Base-by-base conservation (phyloP, 225 moss, liverwort and hornwort genomes). In the Straminergon stramineum region DNA sequence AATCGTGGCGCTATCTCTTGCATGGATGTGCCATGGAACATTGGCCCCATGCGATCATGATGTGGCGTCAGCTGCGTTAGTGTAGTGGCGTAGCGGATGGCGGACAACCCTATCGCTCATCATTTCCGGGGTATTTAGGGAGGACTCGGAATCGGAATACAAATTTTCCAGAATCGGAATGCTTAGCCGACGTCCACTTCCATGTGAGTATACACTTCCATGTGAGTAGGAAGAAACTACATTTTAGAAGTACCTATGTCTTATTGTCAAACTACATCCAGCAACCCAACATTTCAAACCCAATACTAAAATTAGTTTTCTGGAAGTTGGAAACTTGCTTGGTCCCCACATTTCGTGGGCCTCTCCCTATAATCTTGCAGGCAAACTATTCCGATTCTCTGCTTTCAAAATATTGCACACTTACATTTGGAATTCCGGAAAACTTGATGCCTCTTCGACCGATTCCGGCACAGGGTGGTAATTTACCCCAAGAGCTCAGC, bases 331-430 rank as follows among this genome's bases (percentile, higher is more conserved):
- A 22, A 23, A 58, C 22, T 58, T 21, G 57, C 58, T 58, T 58
- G 58, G 57, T 11, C 30, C 1, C 5, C 1, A 74, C 45, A 45
- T 30, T 45, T 30, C 6, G 6, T 30, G 9, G 7, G 5, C 41
- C 5, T 15, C 27, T 71, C 3, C 3, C 0, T 41, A 9, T 3
- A 7, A 41, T 70, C 15, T 39, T 43, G 5, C 9, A 0, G 8
- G 8, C 41, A 43, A 71, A 43, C 3, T 71, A 27, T 43, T 71
- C 3, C 1, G 0, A 41, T 26, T 60, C 35, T 66, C 34, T 18
- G 32, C 66, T 66, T 17, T 34, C 66, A 34, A 16, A 66, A 66
- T 18, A 32, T 34, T 66, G 34, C 34, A 66, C 66, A 66, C 9
- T 66, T 34, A 2, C 21, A 21, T 37, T 20, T 21, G 37, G 21